Evolutionary conservation across 768 basidiomycete genomes (phyloP).

Genomic region (Serpula lacrymans): DNA sequence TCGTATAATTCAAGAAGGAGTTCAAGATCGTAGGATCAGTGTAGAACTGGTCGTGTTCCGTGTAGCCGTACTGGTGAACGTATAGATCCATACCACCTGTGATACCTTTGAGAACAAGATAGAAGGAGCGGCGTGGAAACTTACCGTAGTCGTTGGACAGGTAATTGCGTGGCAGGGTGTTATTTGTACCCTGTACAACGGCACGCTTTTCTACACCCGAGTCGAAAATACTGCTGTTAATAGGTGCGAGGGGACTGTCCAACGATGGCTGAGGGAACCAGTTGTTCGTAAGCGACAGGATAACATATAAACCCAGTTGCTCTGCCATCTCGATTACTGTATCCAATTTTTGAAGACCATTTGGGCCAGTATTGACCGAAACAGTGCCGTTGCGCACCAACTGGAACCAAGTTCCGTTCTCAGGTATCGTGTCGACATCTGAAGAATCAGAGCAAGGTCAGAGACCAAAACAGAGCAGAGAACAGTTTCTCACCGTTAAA

Average conservation of each 20-base stretch:
- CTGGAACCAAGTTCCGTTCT: constrained; percentile 64
- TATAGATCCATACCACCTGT: constrained; percentile 67
- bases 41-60: constrained; percentile 58
- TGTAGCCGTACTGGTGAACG: constrained; percentile 43
- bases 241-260: constrained; percentile 14
- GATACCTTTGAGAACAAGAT: constrained; percentile 6
- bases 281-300: constrained; percentile 60
- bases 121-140: constrained; percentile 11
- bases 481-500: constrained; percentile 53
- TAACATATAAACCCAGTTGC: constrained; percentile 48
- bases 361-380: constrained; percentile 55
- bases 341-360: constrained; percentile 63
- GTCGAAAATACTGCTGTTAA: constrained; percentile 6
- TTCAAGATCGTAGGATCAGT: constrained; percentile 44
- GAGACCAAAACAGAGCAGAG: constrained; percentile 1
- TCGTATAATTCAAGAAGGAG: constrained; percentile 57
- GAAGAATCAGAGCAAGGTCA: constrained; percentile 1
- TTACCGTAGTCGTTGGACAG: constrained; percentile 63
- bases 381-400: constrained; percentile 51
- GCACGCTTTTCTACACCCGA: no score
- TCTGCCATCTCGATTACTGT: constrained; percentile 52
- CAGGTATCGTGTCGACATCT: constrained; percentile 53
- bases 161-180: constrained; percentile 45
- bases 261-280: constrained; percentile 46
- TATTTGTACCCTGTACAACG: constrained; percentile 31